Conservation (phyloP, 495 filamentous ascomycete genomes). For the Terfezia claveryi region DNA sequence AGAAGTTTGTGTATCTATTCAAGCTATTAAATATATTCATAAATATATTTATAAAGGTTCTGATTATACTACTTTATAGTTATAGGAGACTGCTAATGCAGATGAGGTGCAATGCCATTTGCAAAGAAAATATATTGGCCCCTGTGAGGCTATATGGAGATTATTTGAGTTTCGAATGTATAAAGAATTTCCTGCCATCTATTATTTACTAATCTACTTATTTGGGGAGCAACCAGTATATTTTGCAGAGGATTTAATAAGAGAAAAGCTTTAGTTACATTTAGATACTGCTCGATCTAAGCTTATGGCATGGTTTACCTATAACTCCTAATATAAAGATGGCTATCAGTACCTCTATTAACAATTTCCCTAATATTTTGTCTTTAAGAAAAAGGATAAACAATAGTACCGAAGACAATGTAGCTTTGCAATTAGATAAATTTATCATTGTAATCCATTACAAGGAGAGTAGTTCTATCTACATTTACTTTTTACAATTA, state of each 20-base stretch:
- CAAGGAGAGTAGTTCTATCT: not conserved
- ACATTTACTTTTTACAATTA: not conserved
- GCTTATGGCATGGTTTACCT: slow-evolving; percentile 9
- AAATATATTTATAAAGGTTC: slow-evolving; percentile 13
- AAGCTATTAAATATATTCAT: slow-evolving; percentile 2
- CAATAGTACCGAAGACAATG: not conserved
- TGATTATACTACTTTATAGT: not conserved
- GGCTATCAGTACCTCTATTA: slow-evolving; percentile 1
- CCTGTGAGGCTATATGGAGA: slow-evolving; percentile 2
- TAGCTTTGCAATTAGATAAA: not conserved
- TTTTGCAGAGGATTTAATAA: slow-evolving; percentile 2
- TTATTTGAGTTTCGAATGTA: slow-evolving; percentile 6
- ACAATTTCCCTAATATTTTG: slow-evolving; percentile 5
- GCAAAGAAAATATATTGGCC: slow-evolving; percentile 4
- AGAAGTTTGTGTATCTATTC: too few species aligned
- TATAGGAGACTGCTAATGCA: not conserved
- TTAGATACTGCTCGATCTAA: not conserved
- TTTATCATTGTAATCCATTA: not conserved
- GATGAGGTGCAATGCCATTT: slow-evolving; percentile 7
- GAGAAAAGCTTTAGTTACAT: not conserved
- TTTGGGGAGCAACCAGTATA: slow-evolving; percentile 2
- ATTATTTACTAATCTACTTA: slow-evolving; percentile 1
- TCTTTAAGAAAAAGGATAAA: not conserved
- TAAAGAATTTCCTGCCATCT: slow-evolving; percentile 5
- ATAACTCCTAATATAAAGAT: slow-evolving; percentile 3